Evolutionary conservation across 2,329 filamentous ascomycete species (phyloP), one percentile per base, ranked within the genome.

Genomic region (Fusarium coicis): DNA sequence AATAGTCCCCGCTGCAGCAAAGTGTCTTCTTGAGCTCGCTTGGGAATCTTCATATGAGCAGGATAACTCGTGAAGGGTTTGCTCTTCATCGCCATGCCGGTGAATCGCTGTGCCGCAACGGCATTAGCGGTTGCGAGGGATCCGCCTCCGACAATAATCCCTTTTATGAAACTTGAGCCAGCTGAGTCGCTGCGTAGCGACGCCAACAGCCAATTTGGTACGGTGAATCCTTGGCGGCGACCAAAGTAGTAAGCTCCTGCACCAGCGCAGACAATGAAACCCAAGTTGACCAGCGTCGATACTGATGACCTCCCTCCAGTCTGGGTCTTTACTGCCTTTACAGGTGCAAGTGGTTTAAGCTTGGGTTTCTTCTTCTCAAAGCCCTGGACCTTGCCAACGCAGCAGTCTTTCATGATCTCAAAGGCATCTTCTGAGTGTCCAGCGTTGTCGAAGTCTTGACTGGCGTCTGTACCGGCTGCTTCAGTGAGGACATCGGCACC

Each of bases 361-460:
- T 68, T 36, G 4, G 66, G 42, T 2, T 74, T 74, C 15, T 67
- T 49, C 23, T 46, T 67, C 15, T 73, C 61, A 10, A 63, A 77
- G 10, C 80, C 82, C 50, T 80, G 81, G 46, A 83, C 73, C 36
- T 77, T 81, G 42, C 84, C 85, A 28, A 86, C 56, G 43, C 70
- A 70, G 40, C 78, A 83, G 10, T 77, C 67, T 10, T 78, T 78
- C 80, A 86, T 83, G 53, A 85, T 83, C 54, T 85, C 84, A 39
- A 76, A 80, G 3, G 85, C 85, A 56, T 87, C 85, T 39, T 94
- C 92, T 49, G 92, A 94, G 85, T 97, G 94, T 53, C 93, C 93
- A 40, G 94, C 93, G 77, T 96, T 92, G 83, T 96, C 93, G 77
- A 95, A 96, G 40, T 90, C 92, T 79, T 93, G 91, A 53, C 92